Base-by-base conservation (phyloP, 2,329 filamentous ascomycete genomes). In the Teratosphaeria destructans region DNA sequence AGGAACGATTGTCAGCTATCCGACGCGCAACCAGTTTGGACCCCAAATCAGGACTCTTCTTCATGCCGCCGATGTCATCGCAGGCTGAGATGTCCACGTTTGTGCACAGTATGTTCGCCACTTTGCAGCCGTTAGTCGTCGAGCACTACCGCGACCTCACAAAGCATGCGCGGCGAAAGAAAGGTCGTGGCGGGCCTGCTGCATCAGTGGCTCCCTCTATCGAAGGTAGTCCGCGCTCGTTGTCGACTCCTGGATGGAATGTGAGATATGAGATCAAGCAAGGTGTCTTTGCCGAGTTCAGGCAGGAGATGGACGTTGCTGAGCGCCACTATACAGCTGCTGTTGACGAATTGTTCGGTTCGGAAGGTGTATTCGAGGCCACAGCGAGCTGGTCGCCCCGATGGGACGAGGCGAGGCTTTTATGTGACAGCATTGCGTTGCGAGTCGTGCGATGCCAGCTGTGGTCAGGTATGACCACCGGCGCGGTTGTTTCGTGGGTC, bases 131-230 rank as follows among this genome's bases (percentile, higher is more conserved):
- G 1, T 79, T 85, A 23, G 85, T 89, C 23, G 78, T 93, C 54
- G 94, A 99, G 67, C 96, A 96, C 74, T 97, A 97, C 72, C 82
- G 92, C 54, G 93, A 99, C 67, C 80, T 97, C 12, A 91, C 90
- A n/a, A 92, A 95, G 61, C 93, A 96, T 77, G 82, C 88, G 10
- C 85, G 92, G 65, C 88, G 94, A 71, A 97, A 97, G 78, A 87
- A 89, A 65, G 87, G 88, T 54, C 83, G 91, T 60, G 88, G 89
- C 7, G 80, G 85, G 19, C 85, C 88, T 14, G 85, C 88, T 55
- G 90, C 92, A 3, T 90, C 90, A 5, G 93, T 90, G 6, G 81
- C 90, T 35, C 89, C 91, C 4, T 90, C 90, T 89, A 0, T 60
- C 5, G 85, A 82, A 23, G 90, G 89, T 32, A 95, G 90, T 1